Evolutionary conservation across 306 rosid species (phyloP).

Genomic region (Arachis hypogaea): DNA sequence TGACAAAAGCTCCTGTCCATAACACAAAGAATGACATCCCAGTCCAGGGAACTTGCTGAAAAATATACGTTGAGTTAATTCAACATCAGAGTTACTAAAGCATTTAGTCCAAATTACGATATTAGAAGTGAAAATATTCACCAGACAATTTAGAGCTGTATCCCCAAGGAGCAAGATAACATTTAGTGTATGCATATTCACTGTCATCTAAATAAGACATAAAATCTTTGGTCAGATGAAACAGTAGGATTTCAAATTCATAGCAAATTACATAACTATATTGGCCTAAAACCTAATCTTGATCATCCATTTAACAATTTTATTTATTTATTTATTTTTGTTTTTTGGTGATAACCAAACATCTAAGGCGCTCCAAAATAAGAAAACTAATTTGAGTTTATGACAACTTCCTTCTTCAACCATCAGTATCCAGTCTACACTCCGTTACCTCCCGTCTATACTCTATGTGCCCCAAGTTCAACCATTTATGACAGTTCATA

Average conservation of each 20-base stretch:
- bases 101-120: constrained; percentile 28
- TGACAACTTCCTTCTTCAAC: neutral
- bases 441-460: neutral
- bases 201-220: constrained; percentile 64
- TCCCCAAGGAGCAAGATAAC: constrained; percentile 73
- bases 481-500: neutral
- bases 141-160: constrained; percentile 77
- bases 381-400: too few relatives aligned
- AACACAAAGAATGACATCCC: constrained; percentile 73
- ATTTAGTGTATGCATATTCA: constrained; percentile 73
- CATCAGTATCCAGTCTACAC: too few relatives aligned
- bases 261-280: constrained; percentile 14
- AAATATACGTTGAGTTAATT: constrained; percentile 39
- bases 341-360: too few relatives aligned
- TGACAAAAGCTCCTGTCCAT: constrained; percentile 69
- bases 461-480: constrained; percentile 11
- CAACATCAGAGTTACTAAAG: constrained; percentile 20
- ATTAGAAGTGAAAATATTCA: constrained; percentile 44
- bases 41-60: constrained; percentile 58
- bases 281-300: constrained; percentile 5
- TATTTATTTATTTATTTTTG: neutral
- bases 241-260: constrained; percentile 28
- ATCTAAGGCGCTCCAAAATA: too few relatives aligned
- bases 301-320: neutral
- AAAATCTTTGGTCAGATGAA: constrained; percentile 32